These are phyloP conservation scores for Pyracantha coccinea DNA, from an alignment of 331 rosid genomes.

Conservation along the genomic window DNA sequence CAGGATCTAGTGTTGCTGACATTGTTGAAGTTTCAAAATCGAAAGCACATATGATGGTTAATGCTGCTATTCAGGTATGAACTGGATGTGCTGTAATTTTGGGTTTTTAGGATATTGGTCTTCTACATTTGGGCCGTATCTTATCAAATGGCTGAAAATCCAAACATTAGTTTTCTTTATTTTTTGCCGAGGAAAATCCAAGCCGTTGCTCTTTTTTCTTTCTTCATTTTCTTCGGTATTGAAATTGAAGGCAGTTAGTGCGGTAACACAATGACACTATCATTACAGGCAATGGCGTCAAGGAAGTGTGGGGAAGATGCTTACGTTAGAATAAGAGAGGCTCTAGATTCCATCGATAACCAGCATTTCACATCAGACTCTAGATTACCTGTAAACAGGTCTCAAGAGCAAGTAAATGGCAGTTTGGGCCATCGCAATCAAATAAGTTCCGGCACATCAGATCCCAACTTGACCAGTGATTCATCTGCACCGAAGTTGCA, in stretches of 20 bases:
- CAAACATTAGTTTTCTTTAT: neutral
- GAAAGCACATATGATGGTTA: constrained; percentile 60
- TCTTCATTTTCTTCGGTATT: neutral
- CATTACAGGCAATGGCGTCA: constrained; percentile 53
- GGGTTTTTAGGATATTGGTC: neutral
- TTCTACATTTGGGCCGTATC: neutral
- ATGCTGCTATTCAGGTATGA: constrained; percentile 68
- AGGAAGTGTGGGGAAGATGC: constrained; percentile 66
- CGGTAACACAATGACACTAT: neutral
- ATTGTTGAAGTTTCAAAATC: constrained; percentile 49
- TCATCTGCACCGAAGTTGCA: constrained; percentile 22
- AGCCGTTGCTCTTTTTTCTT: neutral
- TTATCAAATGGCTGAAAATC: neutral
- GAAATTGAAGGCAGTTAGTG: neutral
- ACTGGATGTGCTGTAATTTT: neutral
- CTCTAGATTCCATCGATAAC: constrained; percentile 43
- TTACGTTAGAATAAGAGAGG: constrained; percentile 39
- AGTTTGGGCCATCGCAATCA: constrained; percentile 26
- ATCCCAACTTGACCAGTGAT: constrained; percentile 23
- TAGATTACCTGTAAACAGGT: constrained; percentile 29
- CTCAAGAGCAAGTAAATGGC: constrained; percentile 46
- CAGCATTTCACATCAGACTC: constrained; percentile 29
- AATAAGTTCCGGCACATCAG: constrained; percentile 22
- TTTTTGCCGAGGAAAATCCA: neutral
- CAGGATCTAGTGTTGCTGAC: constrained; percentile 42